Evolutionary conservation across 2,329 filamentous ascomycete species (phyloP).

Genomic region (Pyrenophora teres): DNA sequence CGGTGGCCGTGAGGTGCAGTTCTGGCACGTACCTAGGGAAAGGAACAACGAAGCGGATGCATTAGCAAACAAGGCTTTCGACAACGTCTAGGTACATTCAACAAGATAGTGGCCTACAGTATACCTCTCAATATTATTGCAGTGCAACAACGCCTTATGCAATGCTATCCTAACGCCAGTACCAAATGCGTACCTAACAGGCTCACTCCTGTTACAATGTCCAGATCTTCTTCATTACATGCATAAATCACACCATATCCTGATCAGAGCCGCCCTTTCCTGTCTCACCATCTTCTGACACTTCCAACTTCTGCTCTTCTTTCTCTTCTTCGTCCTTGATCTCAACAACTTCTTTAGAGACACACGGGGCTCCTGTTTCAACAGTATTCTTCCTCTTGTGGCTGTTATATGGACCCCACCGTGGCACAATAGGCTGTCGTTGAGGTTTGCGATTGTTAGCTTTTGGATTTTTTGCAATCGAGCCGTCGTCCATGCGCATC

Average conservation of each 20-base stretch:
- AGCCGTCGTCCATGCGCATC: slow-evolving; percentile 46
- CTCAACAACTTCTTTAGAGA: slow-evolving; percentile 29
- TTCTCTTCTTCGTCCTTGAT: slow-evolving; percentile 15
- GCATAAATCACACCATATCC: slow-evolving; percentile 18
- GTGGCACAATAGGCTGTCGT: slow-evolving; percentile 28
- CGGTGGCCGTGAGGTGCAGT: slow-evolving; percentile 22
- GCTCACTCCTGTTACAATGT: neutral
- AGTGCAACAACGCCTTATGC: slow-evolving; percentile 6
- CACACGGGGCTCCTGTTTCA: slow-evolving; percentile 24
- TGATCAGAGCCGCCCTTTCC: slow-evolving; percentile 21
- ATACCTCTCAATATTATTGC: slow-evolving; percentile 1
- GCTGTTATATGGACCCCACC: slow-evolving; percentile 43
- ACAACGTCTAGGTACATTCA: slow-evolving; percentile 44
- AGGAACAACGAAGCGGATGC: slow-evolving; percentile 25
- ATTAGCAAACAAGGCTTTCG: slow-evolving; percentile 22
- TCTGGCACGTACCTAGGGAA: slow-evolving; percentile 32
- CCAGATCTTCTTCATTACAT: too few relatives aligned
- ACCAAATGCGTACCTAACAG: slow-evolving; percentile 20
- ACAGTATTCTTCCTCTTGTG: slow-evolving; percentile 33
- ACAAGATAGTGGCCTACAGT: neutral
- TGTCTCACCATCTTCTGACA: slow-evolving; percentile 6
- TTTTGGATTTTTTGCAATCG: slow-evolving; percentile 45
- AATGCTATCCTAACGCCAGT: slow-evolving; percentile 23
- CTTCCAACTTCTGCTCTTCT: slow-evolving; percentile 20
- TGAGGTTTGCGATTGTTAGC: slow-evolving; percentile 40